Conservation (phyloP, 2,329 filamentous ascomycete genomes). For the Chrysosporium keratinophilum region DNA sequence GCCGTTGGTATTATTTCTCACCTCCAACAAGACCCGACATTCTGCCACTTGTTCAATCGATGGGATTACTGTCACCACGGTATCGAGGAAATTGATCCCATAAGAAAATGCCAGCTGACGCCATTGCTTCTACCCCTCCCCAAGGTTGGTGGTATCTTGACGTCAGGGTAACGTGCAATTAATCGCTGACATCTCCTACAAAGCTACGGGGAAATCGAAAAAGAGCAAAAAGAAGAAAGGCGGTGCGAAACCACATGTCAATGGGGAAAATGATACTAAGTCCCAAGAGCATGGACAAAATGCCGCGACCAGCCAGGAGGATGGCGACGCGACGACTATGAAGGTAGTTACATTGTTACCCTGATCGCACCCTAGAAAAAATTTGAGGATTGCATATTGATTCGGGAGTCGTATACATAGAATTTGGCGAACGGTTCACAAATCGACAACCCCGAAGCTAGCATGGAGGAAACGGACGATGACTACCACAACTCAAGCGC, state of each 20-base stretch:
- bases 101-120: constrained; percentile 14
- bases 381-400: neutral
- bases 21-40: neutral
- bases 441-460: neutral
- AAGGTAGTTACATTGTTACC: constrained; percentile 2
- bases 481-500: neutral
- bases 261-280: constrained; percentile 27
- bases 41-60: neutral
- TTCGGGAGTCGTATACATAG: neutral
- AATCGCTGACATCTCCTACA: neutral
- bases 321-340: constrained; percentile 15
- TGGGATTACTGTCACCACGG: neutral
- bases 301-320: constrained; percentile 22
- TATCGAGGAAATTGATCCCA: neutral
- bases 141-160: constrained; percentile 19
- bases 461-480: neutral
- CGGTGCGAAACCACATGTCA: constrained; percentile 35
- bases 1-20: neutral
- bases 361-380: neutral
- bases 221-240: constrained; percentile 50
- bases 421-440: constrained; percentile 5
- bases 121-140: constrained; percentile 10
- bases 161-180: neutral
- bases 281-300: constrained; percentile 16
- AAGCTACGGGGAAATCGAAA: constrained; percentile 43